A percentile compares a stretch with the other conserved stretches of the same genome.
phyloP scores from a whole-genome alignment of 78 protist species.

The Ministeria vibrans region DNA sequence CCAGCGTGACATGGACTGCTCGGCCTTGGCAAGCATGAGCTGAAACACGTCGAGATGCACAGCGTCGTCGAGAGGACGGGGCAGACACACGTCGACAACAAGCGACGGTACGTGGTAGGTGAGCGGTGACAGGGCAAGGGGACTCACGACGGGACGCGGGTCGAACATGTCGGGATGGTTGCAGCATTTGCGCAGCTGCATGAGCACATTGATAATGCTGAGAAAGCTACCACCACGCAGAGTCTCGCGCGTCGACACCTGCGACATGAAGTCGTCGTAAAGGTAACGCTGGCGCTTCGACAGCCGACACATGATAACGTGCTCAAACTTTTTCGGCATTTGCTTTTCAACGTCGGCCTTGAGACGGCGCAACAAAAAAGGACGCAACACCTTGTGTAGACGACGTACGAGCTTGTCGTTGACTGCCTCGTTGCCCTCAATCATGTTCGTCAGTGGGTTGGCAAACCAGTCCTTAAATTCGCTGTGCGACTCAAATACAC shows the following conservation, averaged over 20 bases:
- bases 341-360: constrained; percentile 84
- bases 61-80: not conserved
- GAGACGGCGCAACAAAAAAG: constrained; percentile 88
- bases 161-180: constrained; percentile 91
- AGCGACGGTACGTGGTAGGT: not conserved
- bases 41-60: not conserved
- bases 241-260: constrained; percentile 40
- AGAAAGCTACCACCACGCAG: constrained; percentile 41
- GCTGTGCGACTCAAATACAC: constrained; percentile 63
- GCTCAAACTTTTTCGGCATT: constrained; percentile 71
- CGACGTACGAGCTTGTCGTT: constrained; percentile 35
- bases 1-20: not conserved
- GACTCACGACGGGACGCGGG: constrained; percentile 32
- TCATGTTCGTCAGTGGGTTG: constrained; percentile 60
- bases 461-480: constrained; percentile 84
- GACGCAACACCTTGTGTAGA: constrained; percentile 77
- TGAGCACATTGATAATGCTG: constrained; percentile 65
- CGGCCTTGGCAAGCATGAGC: not conserved
- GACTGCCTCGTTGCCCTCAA: constrained; percentile 45
- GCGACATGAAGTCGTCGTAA: constrained; percentile 82
- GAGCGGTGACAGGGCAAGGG: constrained; percentile 40
- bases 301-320: constrained; percentile 61
- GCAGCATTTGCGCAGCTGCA: constrained; percentile 89
- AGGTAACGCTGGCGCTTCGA: constrained; percentile 71
- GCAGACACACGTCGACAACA: not conserved